Percentiles rank a stretch among this genome's conserved stretches.
Evolutionary conservation across 176 grass and related monocot species (phyloP).

Genomic region (Zizania latifolia): DNA sequence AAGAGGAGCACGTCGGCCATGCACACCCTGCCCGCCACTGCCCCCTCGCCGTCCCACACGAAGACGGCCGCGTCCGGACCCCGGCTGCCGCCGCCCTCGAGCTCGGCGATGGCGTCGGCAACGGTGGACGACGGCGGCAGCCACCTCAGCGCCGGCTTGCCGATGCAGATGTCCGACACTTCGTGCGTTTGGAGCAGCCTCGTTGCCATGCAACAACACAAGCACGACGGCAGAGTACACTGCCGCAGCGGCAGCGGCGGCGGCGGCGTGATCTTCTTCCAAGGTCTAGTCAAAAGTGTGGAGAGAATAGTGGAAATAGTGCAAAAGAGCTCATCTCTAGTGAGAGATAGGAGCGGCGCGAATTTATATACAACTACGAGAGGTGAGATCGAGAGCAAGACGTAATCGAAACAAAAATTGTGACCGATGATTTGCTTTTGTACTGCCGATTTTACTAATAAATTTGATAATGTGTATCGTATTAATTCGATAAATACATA

Average conservation of each 20-base stretch:
- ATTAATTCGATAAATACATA: no score
- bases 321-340: no score
- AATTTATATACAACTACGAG: no score
- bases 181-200: slow-evolving; percentile 38
- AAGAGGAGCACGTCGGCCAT: slow-evolving; percentile 59
- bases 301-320: no score
- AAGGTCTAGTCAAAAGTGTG: not conserved
- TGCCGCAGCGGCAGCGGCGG: not conserved
- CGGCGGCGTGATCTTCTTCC: not conserved
- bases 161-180: slow-evolving; percentile 94
- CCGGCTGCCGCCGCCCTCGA: slow-evolving; percentile 7
- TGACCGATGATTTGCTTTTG: no score
- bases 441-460: no score
- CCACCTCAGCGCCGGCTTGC: slow-evolving; percentile 61
- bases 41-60: slow-evolving; percentile 33
- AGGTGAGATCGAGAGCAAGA: no score
- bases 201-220: slow-evolving; percentile 40
- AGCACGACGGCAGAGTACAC: not conserved
- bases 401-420: no score
- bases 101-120: slow-evolving; percentile 28
- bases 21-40: slow-evolving; percentile 31
- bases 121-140: slow-evolving; percentile 44
- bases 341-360: no score
- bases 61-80: slow-evolving; percentile 16
- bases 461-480: no score